Base-by-base conservation (phyloP, 805 yeast species). In the Starmerella bombi region DNA sequence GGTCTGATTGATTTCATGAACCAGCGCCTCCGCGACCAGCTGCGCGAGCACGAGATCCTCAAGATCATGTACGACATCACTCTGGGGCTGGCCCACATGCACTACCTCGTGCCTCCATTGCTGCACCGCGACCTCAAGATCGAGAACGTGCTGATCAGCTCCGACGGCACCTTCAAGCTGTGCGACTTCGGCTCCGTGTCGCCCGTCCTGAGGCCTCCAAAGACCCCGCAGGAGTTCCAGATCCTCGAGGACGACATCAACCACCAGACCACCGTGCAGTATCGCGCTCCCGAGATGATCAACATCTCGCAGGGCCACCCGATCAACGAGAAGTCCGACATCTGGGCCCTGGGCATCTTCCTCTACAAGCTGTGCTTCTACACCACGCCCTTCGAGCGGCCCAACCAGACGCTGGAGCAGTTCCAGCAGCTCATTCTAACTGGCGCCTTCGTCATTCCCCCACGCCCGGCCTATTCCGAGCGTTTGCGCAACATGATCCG, bases 271-370 rank as follows among this genome's bases (percentile, higher is more conserved):
- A 88, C 98, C 3, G 94, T 94, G 14, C 98, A 91, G 59, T 88
- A 88, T 58, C 67, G 98, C 48, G 69, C 93, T 0, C 98, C 98
- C 0, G 98, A 88, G 57, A 91, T 88, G 97, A 73, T 88, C 42
- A 96, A 88, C 60, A 67, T 86, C 20, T 78, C 79, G 57, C 66
- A 84, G 35, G 81, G 85, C 5, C 63, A 75, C 35, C 91, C 95
- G 2, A 80, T 88, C 31, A 91, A 88, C 59, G 93, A 86, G 53
- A 84, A 84, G 59, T 70, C 88, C 6, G 98, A 88, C 61, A 81
- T 88, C 36, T 88, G 98, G 98, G 98, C 98, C 0, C 63, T 88
- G 36, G 98, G 98, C 9, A 78, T 91, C 25, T 82, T 91, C 47
- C 66, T 91, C 37, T 88, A 82, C 66, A 88, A 88, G 57, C 65